Conservation (phyloP, 768 basidiomycete species). For the Russula sp. region DNA sequence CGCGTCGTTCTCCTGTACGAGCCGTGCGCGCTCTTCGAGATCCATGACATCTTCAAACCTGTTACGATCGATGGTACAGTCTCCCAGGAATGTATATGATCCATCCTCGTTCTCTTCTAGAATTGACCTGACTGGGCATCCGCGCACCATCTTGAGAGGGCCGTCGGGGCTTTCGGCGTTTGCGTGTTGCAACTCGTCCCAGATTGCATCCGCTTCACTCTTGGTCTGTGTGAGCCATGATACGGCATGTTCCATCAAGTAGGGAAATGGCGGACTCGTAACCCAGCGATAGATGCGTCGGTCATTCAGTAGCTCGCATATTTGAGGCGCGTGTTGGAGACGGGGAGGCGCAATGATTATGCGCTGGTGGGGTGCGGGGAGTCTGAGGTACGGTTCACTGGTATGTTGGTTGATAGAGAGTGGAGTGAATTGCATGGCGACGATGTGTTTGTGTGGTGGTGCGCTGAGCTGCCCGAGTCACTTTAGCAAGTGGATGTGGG, state of each 20-base stretch:
- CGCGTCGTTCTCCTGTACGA: conserved; percentile 35
- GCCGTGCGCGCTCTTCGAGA: conserved; percentile 30
- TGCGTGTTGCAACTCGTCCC: conserved; percentile 24
- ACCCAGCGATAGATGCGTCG: conserved; percentile 39
- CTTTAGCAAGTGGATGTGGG: no score
- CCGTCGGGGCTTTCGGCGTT: conserved; percentile 30
- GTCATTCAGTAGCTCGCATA: conserved; percentile 44
- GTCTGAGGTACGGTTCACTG: conserved; percentile 49
- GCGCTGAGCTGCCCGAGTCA: no score
- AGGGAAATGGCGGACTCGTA: conserved; percentile 46
- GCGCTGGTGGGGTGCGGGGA: conserved; percentile 41
- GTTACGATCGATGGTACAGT: conserved; percentile 33
- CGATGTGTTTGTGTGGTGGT: neutral
- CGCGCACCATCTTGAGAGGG: conserved; percentile 1
- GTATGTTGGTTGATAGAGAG: conserved; percentile 34
- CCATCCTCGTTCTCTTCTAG: conserved; percentile 32
- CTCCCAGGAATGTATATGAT: conserved; percentile 45
- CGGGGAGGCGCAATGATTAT: conserved; percentile 58
- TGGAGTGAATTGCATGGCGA: conserved; percentile 10
- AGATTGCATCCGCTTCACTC: conserved; percentile 22
- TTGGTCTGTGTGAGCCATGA: conserved; percentile 30
- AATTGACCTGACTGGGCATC: conserved; percentile 11
- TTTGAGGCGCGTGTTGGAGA: conserved; percentile 32
- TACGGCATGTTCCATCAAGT: conserved; percentile 36
- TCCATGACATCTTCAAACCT: conserved; percentile 31